Evolutionary conservation across 225 moss, liverwort and hornwort genomes (phyloP).

Genomic region (Pseudoscleropodium purum): DNA sequence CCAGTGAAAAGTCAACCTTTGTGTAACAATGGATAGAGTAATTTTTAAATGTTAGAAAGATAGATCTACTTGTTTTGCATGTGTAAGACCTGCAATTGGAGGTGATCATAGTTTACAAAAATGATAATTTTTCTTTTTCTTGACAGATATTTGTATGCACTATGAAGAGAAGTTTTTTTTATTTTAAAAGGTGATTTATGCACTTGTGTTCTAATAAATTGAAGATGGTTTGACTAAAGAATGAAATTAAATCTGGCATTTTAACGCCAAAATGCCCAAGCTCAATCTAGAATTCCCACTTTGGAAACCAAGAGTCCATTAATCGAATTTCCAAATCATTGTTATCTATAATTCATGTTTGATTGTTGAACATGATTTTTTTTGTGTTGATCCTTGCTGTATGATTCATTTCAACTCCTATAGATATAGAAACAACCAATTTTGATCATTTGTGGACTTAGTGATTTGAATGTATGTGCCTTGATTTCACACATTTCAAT

Average conservation of each 20-base stretch:
- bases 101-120: neutral
- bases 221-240: neutral
- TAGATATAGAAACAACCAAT: no score
- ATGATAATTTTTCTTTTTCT: neutral
- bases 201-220: neutral
- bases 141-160: neutral
- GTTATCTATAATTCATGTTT: neutral
- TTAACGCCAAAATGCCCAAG: no score
- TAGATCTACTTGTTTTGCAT: neutral
- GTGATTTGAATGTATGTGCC: no score
- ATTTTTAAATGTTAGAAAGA: neutral
- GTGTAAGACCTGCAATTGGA: neutral
- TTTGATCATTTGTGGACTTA: no score
- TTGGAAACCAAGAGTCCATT: neutral
- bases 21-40: neutral
- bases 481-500: no score
- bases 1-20: neutral
- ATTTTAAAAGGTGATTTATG: neutral
- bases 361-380: neutral
- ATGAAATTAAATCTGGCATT: neutral
- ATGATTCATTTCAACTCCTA: no score
- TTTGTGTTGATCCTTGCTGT: neutral
- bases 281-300: neutral
- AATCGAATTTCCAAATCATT: neutral
- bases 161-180: neutral